A percentile compares a stretch with the other conserved stretches of the same genome.
Evolutionary conservation across 345 rosid genomes (phyloP).

Genomic region (Aurinia saxatilis): DNA sequence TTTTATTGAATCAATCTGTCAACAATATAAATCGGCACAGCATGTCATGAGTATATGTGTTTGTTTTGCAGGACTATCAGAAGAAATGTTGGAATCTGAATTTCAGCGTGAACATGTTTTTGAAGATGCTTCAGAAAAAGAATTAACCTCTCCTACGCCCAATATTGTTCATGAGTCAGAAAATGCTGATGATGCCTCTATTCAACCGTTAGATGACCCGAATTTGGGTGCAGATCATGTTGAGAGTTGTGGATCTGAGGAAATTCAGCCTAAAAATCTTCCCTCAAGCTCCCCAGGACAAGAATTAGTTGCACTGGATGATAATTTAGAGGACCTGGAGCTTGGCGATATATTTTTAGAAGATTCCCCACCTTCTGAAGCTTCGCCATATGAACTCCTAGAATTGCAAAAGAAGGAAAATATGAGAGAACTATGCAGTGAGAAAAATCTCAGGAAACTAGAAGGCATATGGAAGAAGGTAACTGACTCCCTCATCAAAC

Average conservation of each 20-base stretch:
- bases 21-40: conserved; percentile 14
- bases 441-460: conserved; percentile 60
- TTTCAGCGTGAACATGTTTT: conserved; percentile 36
- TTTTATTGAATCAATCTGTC: conserved; percentile 10
- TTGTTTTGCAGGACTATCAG: conserved; percentile 62
- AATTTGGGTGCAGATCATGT: conserved; percentile 19
- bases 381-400: conserved; percentile 42
- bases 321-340: conserved; percentile 45
- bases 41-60: conserved; percentile 29
- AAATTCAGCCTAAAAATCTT: conserved; percentile 23
- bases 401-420: conserved; percentile 61
- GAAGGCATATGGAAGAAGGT: conserved; percentile 98
- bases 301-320: conserved; percentile 31
- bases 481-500: conserved; percentile 14
- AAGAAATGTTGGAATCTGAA: conserved; percentile 50
- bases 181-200: conserved; percentile 14
- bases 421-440: conserved; percentile 51
- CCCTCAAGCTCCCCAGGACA: conserved; percentile 22
- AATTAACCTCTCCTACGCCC: conserved; percentile 18
- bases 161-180: conserved; percentile 23
- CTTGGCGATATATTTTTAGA: conserved; percentile 65
- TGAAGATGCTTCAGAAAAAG: conserved; percentile 23
- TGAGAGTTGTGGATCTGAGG: conserved; percentile 33
- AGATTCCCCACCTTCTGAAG: conserved; percentile 36
- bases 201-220: conserved; percentile 25